A percentile compares a stretch with the other conserved stretches of the same genome.
Conservation (phyloP, 805 yeast genomes). For the Kluyveromyces aestuarii region DNA sequence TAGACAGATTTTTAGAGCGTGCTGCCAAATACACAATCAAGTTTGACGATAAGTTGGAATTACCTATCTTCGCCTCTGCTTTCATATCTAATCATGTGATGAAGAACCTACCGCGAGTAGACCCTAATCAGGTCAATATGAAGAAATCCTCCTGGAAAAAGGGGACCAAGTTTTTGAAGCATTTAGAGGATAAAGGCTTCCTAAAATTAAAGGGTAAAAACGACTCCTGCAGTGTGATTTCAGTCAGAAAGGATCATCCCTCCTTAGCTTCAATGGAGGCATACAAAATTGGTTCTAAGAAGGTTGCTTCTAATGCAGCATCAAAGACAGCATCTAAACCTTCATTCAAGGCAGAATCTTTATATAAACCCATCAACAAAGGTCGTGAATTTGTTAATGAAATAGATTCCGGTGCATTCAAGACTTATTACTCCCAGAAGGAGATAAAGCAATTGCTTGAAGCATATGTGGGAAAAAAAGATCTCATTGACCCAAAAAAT, state of each 20-base stretch:
- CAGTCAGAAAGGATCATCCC: slow-evolving; percentile 39
- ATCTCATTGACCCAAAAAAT: slow-evolving; percentile 42
- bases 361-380: slow-evolving; percentile 49
- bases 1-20: slow-evolving; percentile 66
- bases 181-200: slow-evolving; percentile 70
- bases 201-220: slow-evolving; percentile 74
- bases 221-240: slow-evolving; percentile 58
- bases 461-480: slow-evolving; percentile 44
- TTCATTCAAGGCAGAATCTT: slow-evolving; percentile 27
- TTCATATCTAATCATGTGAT: slow-evolving; percentile 65
- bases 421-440: slow-evolving; percentile 37
- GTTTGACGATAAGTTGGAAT: slow-evolving; percentile 37
- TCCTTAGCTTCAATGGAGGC: slow-evolving; percentile 54
- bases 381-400: slow-evolving; percentile 40
- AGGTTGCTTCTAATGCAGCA: neutral
- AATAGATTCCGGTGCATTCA: slow-evolving; percentile 23
- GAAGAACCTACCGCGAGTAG: slow-evolving; percentile 65
- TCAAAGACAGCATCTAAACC: slow-evolving; percentile 21
- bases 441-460: slow-evolving; percentile 48
- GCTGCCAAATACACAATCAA: slow-evolving; percentile 65
- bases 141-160: slow-evolving; percentile 88
- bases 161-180: slow-evolving; percentile 72
- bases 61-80: slow-evolving; percentile 66
- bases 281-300: slow-evolving; percentile 35
- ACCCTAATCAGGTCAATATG: slow-evolving; percentile 42